A percentile compares a stretch with the other conserved stretches of the same genome.
Evolutionary conservation across 1,139 yeast species (phyloP).

Genomic region (Tardiomyces digboiensis): DNA sequence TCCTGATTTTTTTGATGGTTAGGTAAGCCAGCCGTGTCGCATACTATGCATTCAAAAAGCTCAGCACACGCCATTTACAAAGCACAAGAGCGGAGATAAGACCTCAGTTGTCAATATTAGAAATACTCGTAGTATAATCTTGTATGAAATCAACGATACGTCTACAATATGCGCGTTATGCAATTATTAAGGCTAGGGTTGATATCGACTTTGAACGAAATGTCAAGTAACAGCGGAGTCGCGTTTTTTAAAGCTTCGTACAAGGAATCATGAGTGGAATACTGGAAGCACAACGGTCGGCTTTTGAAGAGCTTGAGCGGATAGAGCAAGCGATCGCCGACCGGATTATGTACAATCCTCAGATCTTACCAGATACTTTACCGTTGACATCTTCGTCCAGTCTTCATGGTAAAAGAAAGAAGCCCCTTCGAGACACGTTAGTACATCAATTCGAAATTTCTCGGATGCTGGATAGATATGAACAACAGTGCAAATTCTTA

Average conservation of each 20-base stretch:
- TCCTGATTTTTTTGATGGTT: slow-evolving; percentile 2
- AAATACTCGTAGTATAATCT: too few species aligned
- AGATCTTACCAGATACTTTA: slow-evolving; percentile 29
- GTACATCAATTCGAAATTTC: slow-evolving; percentile 62
- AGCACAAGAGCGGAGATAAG: too few species aligned
- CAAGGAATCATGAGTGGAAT: background rate
- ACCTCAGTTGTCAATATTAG: too few species aligned
- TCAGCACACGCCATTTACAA: too few species aligned
- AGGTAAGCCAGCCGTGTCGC: slow-evolving; percentile 7
- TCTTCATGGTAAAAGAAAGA: slow-evolving; percentile 24
- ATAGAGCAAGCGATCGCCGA: slow-evolving; percentile 45
- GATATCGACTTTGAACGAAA: background rate
- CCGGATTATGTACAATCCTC: slow-evolving; percentile 41
- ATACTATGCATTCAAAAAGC: too few species aligned
- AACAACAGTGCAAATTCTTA: slow-evolving; percentile 28
- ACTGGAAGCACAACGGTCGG: slow-evolving; percentile 31
- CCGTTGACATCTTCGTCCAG: slow-evolving; percentile 16
- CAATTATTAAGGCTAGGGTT: too few species aligned
- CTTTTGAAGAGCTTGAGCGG: slow-evolving; percentile 45
- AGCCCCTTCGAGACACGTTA: slow-evolving; percentile 35
- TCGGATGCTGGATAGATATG: slow-evolving; percentile 41
- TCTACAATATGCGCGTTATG: too few species aligned
- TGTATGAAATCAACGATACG: too few species aligned
- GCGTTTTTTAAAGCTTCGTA: too few species aligned
- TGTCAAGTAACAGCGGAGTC: too few species aligned